phyloP scores from a whole-genome alignment of 768 basidiomycete genomes.

The Porphyrellus cyaneotinctus region DNA sequence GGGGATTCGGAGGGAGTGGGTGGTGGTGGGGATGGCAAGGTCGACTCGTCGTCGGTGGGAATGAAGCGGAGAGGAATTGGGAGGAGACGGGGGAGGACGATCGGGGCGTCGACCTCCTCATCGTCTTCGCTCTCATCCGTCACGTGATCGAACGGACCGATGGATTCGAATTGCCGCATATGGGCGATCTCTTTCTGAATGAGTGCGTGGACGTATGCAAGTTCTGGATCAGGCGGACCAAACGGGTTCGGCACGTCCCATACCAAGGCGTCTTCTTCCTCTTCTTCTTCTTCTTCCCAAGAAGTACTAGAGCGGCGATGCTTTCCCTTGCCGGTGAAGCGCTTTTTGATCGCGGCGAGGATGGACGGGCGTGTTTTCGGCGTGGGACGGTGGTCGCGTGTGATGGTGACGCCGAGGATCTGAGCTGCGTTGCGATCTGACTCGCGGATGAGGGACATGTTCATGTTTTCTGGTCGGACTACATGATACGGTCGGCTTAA shows the following conservation, averaged over 20 bases:
- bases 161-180: neutral
- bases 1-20: too few relatives aligned
- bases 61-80: neutral
- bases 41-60: neutral
- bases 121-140: neutral
- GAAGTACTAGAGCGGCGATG: neutral
- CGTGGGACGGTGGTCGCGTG: neutral
- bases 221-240: neutral
- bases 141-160: neutral
- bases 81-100: constrained; percentile 6
- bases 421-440: neutral
- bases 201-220: neutral
- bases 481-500: too few relatives aligned
- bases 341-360: neutral
- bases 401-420: neutral
- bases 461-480: too few relatives aligned
- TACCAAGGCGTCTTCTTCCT: neutral
- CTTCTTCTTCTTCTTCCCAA: neutral
- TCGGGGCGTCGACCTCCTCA: neutral
- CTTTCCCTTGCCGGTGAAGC: neutral
- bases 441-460: neutral
- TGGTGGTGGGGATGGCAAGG: neutral
- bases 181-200: neutral
- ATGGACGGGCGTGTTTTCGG: neutral
- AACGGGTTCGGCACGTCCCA: constrained; percentile 20